Evolutionary conservation across 2,329 filamentous ascomycete genomes (phyloP), one percentile per base, ranked within the genome.

Genomic region (Aspergillus fumigatus): DNA sequence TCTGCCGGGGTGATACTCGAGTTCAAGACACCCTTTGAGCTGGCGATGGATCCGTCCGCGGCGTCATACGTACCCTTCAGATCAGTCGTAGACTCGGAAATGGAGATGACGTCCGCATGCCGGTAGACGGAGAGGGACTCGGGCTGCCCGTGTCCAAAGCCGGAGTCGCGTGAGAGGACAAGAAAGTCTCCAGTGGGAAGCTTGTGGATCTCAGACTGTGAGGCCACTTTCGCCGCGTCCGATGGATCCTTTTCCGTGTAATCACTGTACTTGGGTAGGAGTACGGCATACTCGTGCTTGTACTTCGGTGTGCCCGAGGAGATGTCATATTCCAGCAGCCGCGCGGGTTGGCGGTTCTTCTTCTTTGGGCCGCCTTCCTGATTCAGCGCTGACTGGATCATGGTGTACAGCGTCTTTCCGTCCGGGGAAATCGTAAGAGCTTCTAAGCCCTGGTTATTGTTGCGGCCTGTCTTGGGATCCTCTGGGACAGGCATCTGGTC

Each of bases 401-500:
- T 77, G 1, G 82, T 81, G 66, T 84, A 90, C 10, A 90, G 75
- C 1, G 78, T 83, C 59, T 83, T 84, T 9, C 86, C 85, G 61
- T 88, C 83, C 0, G 80, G 76, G 3, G 82, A 84, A n/a, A 82
- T 72, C 0, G 85, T 87, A 50, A 91, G 72, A 0, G 84, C 87
- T 71, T 91, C 88, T 50, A 90, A 83, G n/a, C 88, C 88, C 68
- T 89, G 87, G 70, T 91, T 91, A 70, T 91, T 90, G 54, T 80
- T 77, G 21, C 88, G 82, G 11, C 88, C 88, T 0, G 80, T 80
- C 1, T 79, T 77, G 0, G 86, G 84, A 60, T 87, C 77, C 14
- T 74, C 77, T 0, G 87, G 87, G 2, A 70, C 72, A 2, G 83
- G 78, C 9, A 73, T 67, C 17, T 78, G 67, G 14, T 77, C 68